phyloP scores from a whole-genome alignment of 345 rosid genomes.

The Melaleuca quinquenervia region DNA sequence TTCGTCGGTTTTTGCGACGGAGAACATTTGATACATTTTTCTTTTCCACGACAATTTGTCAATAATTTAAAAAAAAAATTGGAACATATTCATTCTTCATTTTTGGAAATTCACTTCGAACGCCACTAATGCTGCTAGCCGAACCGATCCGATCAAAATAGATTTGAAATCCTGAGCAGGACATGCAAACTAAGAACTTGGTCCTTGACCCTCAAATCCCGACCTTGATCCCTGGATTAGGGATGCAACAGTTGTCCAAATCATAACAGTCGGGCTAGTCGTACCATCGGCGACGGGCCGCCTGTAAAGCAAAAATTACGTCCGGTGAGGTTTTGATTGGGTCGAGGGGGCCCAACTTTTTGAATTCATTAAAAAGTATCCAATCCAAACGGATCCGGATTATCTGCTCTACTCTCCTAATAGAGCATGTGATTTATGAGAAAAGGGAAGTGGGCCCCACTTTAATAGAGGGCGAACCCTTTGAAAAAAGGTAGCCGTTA shows the following conservation, averaged over 20 bases:
- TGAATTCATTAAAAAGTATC: neutral
- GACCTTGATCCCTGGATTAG: neutral
- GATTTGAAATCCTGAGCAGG: neutral
- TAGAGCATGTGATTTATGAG: too few relatives aligned
- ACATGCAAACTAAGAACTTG: neutral
- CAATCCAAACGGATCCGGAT: too few relatives aligned
- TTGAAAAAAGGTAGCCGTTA: too few relatives aligned
- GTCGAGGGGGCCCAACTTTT: neutral
- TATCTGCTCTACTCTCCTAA: too few relatives aligned
- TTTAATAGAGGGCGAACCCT: too few relatives aligned
- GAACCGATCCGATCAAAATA: neutral
- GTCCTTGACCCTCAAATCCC: neutral
- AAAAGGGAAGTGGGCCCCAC: too few relatives aligned
- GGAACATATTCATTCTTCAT: neutral
- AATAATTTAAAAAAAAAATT: neutral
- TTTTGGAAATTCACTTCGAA: neutral
- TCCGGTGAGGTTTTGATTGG: too few relatives aligned
- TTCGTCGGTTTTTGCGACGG: neutral
- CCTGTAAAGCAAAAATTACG: neutral
- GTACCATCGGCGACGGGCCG: too few relatives aligned
- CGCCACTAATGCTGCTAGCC: fast-evolving
- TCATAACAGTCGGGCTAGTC: neutral
- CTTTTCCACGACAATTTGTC: too few relatives aligned
- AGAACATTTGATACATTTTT: neutral
- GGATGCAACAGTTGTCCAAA: neutral